Conservation (phyloP, 352 stramenopile genomes). For the Elongisporangium prolatum region DNA sequence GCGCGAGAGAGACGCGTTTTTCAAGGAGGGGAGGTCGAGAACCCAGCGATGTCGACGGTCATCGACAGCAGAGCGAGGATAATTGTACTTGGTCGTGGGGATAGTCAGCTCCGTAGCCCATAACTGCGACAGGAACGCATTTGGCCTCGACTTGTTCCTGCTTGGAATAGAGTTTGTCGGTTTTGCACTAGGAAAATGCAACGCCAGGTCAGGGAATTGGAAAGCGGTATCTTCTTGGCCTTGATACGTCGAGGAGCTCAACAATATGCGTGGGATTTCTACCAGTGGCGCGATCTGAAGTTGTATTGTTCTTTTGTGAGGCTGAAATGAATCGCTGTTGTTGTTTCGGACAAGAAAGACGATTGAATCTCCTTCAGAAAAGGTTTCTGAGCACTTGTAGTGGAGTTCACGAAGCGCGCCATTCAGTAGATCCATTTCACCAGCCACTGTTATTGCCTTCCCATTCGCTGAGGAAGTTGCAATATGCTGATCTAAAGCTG, state of each 20-base stretch:
- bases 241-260: conserved; percentile 23
- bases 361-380: conserved; percentile 12
- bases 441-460: not conserved
- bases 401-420: conserved; percentile 11
- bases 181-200: conserved; percentile 11
- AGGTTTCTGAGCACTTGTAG: conserved; percentile 13
- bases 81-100: conserved; percentile 8
- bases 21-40: conserved; percentile 6
- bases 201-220: conserved; percentile 30
- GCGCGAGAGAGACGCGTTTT: conserved; percentile 2
- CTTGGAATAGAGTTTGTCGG: not conserved
- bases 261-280: conserved; percentile 20
- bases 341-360: conserved; percentile 13
- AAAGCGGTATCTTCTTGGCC: conserved; percentile 37
- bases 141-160: not conserved
- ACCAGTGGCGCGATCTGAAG: conserved; percentile 21
- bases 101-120: conserved; percentile 19
- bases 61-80: conserved; percentile 5
- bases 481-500: conserved; percentile 6
- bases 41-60: conserved; percentile 25
- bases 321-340: not conserved
- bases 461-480: not conserved
- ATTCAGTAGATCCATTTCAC: conserved; percentile 12
- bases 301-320: conserved; percentile 15
- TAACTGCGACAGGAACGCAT: conserved; percentile 12